Conservation (phyloP, 2,329 filamentous ascomycete genomes). For the Exophiala sp. region DNA sequence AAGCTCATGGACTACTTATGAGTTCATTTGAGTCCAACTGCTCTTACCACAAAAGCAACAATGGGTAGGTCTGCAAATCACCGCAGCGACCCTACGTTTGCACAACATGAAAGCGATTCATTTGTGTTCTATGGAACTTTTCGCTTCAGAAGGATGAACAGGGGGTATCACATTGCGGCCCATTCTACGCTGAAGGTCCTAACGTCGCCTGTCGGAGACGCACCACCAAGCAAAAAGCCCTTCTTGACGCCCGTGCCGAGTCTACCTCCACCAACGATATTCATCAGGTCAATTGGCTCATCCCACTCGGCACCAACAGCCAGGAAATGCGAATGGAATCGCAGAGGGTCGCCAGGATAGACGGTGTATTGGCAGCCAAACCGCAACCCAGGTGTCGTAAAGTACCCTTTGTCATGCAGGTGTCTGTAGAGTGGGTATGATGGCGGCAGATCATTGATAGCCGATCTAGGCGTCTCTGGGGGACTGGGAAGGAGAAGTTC, state of each 20-base stretch:
- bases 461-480: slow-evolving; percentile 23
- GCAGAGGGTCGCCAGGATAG: slow-evolving; percentile 89
- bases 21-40: neutral
- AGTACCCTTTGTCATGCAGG: slow-evolving; percentile 76
- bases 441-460: slow-evolving; percentile 37
- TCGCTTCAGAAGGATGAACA: no score
- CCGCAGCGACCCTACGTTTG: no score
- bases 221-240: slow-evolving; percentile 79
- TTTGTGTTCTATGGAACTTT: no score
- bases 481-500: slow-evolving; percentile 42
- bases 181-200: slow-evolving; percentile 85
- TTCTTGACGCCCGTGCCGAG: slow-evolving; percentile 96
- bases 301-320: slow-evolving; percentile 84
- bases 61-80: no score
- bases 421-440: slow-evolving; percentile 77
- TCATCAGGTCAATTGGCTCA: slow-evolving; percentile 76
- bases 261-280: slow-evolving; percentile 80
- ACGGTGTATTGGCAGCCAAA: slow-evolving; percentile 94
- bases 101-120: no score
- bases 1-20: slow-evolving; percentile 44
- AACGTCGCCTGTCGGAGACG: slow-evolving; percentile 39
- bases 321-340: slow-evolving; percentile 94
- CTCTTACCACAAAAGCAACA: no score
- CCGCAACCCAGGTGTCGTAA: slow-evolving; percentile 83
- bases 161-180: slow-evolving; percentile 72